These are phyloP conservation scores for Ganoderma lingzhi DNA, from an alignment of 1,284 basidiomycete genomes.

Conservation along the genomic window DNA sequence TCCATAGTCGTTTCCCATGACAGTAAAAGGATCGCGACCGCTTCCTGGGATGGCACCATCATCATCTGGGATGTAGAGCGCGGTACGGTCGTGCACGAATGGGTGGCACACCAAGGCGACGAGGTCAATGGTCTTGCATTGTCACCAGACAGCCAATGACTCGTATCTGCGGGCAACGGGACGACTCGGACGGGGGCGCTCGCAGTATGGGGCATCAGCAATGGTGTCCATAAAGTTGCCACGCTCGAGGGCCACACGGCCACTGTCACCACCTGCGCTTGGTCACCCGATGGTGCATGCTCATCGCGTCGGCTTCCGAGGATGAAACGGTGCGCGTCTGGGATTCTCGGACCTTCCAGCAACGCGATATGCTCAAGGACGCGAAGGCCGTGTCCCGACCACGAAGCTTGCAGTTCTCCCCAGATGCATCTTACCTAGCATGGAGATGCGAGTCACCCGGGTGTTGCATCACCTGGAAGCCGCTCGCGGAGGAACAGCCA, in stretches of 20 bases:
- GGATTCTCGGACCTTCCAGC: neutral
- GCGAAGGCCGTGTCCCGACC: neutral
- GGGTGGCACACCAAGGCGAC: neutral
- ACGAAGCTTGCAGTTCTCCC: neutral
- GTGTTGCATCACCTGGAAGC: neutral
- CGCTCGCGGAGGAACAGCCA: neutral
- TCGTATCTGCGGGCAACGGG: neutral
- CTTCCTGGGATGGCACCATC: neutral
- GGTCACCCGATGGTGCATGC: conserved; percentile 2
- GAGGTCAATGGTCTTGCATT: neutral
- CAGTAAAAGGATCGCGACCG: neutral
- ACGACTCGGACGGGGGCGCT: neutral
- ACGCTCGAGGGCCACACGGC: neutral
- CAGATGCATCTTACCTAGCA: neutral
- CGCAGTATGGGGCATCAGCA: neutral
- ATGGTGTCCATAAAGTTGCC: neutral
- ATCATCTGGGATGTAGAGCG: neutral
- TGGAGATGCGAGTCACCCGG: neutral
- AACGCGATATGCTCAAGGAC: neutral
- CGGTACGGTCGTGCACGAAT: neutral
- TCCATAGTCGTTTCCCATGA: neutral
- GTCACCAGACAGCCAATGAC: neutral
- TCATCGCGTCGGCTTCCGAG: neutral
- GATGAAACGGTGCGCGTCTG: conserved; percentile 7
- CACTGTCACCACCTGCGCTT: neutral